Conservation (phyloP, 345 rosid genomes). For the Citrus cavaleriei region DNA sequence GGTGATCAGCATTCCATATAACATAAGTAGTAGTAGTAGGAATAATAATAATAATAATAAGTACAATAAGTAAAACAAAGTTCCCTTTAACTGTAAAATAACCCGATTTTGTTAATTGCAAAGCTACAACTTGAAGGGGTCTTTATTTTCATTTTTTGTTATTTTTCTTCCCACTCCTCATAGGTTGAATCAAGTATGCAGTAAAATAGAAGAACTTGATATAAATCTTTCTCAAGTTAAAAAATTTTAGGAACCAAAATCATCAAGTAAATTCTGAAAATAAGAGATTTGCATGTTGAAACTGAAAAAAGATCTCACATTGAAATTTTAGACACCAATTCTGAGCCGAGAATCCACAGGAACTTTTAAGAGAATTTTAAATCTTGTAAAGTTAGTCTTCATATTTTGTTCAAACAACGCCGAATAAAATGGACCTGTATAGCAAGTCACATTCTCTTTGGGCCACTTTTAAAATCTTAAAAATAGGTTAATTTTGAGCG, state of each 20-base stretch:
- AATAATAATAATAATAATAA: background rate
- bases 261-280: background rate
- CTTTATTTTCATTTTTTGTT: too few relatives aligned
- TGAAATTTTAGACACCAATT: background rate
- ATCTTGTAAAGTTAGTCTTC: background rate
- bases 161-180: too few relatives aligned
- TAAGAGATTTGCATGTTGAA: background rate
- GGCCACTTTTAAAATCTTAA: too few relatives aligned
- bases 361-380: background rate
- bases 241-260: background rate
- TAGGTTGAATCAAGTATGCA: too few relatives aligned
- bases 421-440: too few relatives aligned
- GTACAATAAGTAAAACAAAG: background rate
- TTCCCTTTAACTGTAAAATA: background rate
- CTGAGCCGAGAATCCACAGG: background rate
- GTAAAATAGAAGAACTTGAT: too few relatives aligned
- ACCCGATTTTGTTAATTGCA: background rate
- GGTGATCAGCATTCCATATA: background rate
- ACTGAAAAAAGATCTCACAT: background rate
- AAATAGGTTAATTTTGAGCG: too few relatives aligned
- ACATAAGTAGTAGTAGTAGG: too few relatives aligned
- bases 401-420: too few relatives aligned
- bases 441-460: too few relatives aligned
- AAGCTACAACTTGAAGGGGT: background rate
- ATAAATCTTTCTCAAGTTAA: too few relatives aligned